phyloP scores from a whole-genome alignment of 192 early-diverging fungal genomes.

The Linnemannia hyalina region DNA sequence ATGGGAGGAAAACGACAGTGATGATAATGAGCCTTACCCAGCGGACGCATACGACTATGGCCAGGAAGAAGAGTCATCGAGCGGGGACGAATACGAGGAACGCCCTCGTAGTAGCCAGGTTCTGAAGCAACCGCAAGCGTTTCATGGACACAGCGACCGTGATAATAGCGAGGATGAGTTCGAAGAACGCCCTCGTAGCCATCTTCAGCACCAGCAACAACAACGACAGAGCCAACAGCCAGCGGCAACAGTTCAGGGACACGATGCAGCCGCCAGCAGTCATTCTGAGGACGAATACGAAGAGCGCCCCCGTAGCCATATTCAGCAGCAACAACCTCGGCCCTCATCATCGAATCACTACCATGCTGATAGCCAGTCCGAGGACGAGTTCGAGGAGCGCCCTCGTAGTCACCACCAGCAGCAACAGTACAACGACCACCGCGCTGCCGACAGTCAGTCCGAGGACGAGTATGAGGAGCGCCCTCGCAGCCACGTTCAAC shows the following conservation, averaged over 20 bases:
- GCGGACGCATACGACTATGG: conserved; percentile 47
- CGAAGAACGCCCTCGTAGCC: neutral
- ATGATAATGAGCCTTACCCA: conserved; percentile 42
- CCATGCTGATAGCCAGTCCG: neutral
- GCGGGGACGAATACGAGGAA: conserved; percentile 38
- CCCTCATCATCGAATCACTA: neutral
- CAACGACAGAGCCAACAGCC: conserved; percentile 4
- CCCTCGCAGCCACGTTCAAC: conserved; percentile 13
- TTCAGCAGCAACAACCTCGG: neutral
- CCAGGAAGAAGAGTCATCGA: conserved; percentile 4
- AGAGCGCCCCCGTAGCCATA: neutral
- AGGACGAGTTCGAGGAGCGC: neutral
- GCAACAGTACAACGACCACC: neutral
- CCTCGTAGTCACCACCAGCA: conserved; percentile 6
- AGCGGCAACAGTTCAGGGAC: neutral
- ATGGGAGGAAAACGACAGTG: conserved; percentile 46
- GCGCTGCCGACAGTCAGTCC: neutral
- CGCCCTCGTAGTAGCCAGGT: conserved; percentile 11
- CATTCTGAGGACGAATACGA: conserved; percentile 5
- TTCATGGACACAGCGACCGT: conserved; percentile 5
- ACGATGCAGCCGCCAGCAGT: neutral
- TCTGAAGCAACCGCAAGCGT: neutral
- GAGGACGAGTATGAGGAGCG: neutral
- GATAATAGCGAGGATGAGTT: neutral
- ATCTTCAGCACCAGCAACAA: neutral